Evolutionary conservation across 495 filamentous ascomycete genomes (phyloP), one percentile per base, ranked within the genome.

Genomic region (Trypethelium eluteriae): DNA sequence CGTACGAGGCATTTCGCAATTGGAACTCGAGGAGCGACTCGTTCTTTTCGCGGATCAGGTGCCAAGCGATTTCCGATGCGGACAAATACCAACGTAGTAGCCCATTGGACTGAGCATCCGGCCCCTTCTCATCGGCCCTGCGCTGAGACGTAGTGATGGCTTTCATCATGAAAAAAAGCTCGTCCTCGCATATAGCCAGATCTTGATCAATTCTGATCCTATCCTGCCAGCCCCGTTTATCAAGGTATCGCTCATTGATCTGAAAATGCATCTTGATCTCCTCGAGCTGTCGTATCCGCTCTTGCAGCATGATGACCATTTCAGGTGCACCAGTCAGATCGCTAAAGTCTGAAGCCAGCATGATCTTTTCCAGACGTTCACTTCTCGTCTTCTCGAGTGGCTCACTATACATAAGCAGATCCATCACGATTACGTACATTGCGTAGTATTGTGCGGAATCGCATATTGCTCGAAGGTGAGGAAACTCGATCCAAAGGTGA

Each of bases 141-240:
- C 92, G 80, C 74, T 99, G 94, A 9, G 92, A 92, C 2, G 93
- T 93, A 0, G 93, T 99, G 76, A 99, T 98, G 32, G 94, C 94
- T 71, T 99, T 97, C 95, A 98, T 97, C 83, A 98, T 89, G 79
- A 99, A 99, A 80, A 99, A 99, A 41, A 99, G 78, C 77, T 99
- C 95, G 72, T 99, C 95, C 73, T 98, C 95, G 73, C 89, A 97
- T 62, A 83, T 85, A 18, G 89, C 83, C 64, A 99, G 80, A 72
- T 99, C 94, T 50, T 89, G 87, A 71, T 98, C 94, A 35, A 99
- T 83, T 7, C 85, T 74, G 69, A 96, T 78, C 39, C 92, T 85
- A 74, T 96, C 92, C 68, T 93, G 84, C 93, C 94, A 98, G 11
- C 92, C 93, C 72, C 90, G 85, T 70, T 86, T 87, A 72, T 98